These are phyloP conservation scores for Coccomyxa sp. DNA, from an alignment of 139 green algal species.

Conservation along the genomic window DNA sequence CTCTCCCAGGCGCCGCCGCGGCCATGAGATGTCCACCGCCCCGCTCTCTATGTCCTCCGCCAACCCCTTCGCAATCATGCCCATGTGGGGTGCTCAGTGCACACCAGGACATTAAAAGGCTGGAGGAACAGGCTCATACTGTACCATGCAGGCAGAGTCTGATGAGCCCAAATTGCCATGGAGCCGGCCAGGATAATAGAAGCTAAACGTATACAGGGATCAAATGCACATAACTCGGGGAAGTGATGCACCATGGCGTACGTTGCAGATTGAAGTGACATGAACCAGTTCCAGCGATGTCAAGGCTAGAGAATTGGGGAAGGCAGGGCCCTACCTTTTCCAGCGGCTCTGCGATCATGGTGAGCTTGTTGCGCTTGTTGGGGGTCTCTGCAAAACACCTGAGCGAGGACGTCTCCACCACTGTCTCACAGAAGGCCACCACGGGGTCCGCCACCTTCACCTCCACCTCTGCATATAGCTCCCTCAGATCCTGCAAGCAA, in stretches of 20 bases:
- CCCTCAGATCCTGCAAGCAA: slow-evolving; percentile 62
- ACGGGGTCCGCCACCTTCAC: slow-evolving; percentile 92
- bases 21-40: slow-evolving; percentile 61
- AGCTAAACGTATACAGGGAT: neutral
- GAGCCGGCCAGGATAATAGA: neutral
- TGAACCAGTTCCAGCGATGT: neutral
- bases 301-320: neutral
- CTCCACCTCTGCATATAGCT: slow-evolving; percentile 89
- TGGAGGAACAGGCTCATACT: no score
- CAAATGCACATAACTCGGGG: neutral
- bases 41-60: slow-evolving; percentile 89
- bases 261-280: neutral
- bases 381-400: slow-evolving; percentile 98
- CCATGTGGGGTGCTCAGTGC: neutral
- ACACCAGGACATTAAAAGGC: no score
- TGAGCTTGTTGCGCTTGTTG: slow-evolving; percentile 92
- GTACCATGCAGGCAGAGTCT: no score
- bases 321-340: slow-evolving; percentile 53
- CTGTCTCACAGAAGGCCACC: slow-evolving; percentile 94
- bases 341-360: slow-evolving; percentile 94
- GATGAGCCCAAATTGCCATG: no score
- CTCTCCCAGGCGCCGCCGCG: slow-evolving; percentile 55
- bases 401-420: slow-evolving; percentile 89
- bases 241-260: neutral
- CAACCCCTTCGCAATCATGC: slow-evolving; percentile 43